phyloP scores from a whole-genome alignment of 306 rosid genomes.

The Sindora glabra region DNA sequence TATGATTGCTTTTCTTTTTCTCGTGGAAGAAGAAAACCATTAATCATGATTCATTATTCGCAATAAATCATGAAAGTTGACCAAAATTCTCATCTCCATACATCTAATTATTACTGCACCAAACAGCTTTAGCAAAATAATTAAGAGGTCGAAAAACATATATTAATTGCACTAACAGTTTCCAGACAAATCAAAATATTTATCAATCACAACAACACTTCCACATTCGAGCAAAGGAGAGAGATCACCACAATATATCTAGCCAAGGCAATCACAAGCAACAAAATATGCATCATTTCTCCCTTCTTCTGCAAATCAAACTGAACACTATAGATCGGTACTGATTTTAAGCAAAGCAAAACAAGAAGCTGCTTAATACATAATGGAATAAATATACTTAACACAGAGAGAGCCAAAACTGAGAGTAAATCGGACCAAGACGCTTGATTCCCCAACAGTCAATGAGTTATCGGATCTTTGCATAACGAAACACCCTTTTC shows the following conservation, averaged over 20 bases:
- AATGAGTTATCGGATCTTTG: constrained; percentile 35
- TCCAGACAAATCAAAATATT: constrained; percentile 5
- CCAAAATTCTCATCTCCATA: neutral
- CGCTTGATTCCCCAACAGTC: constrained; percentile 86
- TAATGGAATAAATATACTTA: constrained; percentile 12
- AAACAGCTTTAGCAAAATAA: neutral
- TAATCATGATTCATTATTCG: constrained; percentile 5
- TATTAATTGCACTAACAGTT: neutral
- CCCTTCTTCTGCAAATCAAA: constrained; percentile 7
- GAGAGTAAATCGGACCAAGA: constrained; percentile 86
- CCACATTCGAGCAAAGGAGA: neutral
- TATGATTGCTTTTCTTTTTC: no score
- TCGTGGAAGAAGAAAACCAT: constrained; percentile 9
- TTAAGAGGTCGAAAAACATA: neutral
- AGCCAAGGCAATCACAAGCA: neutral
- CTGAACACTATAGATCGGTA: constrained; percentile 10
- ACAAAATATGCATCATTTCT: neutral
- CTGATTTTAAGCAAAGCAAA: neutral
- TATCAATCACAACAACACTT: constrained; percentile 3
- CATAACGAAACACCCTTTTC: constrained; percentile 21
- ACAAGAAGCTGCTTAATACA: neutral
- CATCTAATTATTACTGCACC: neutral
- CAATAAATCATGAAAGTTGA: neutral
- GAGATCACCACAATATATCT: neutral
- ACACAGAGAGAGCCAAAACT: constrained; percentile 19